Evolutionary conservation across 192 early-diverging fungal species (phyloP).

Genomic region (Gorgonomyces haynaldii): DNA sequence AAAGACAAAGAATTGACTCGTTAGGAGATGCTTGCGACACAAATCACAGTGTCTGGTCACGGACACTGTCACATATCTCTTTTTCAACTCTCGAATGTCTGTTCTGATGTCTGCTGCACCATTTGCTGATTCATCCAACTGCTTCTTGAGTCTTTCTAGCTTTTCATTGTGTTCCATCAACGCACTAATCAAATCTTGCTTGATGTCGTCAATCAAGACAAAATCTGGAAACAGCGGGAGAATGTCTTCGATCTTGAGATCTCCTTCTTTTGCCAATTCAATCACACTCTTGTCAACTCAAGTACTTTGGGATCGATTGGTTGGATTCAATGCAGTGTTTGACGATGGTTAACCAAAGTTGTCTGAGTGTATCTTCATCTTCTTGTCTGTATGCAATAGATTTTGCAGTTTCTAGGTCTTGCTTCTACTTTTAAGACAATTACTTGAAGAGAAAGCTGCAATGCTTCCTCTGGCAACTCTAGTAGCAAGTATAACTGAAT

Average conservation of each 20-base stretch:
- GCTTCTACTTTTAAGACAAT: constrained; percentile 31
- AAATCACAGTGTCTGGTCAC: constrained; percentile 65
- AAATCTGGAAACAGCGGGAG: constrained; percentile 96
- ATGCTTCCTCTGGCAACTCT: constrained; percentile 84
- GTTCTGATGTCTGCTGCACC: constrained; percentile 84
- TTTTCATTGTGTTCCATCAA: constrained; percentile 87
- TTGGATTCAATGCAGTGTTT: constrained; percentile 77
- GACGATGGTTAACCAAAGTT: constrained; percentile 90
- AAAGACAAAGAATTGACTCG: constrained; percentile 86
- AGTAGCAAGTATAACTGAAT: constrained; percentile 82
- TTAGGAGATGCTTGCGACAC: constrained; percentile 67
- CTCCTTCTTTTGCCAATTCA: constrained; percentile 64
- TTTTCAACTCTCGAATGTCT: constrained; percentile 78
- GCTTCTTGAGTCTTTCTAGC: constrained; percentile 73
- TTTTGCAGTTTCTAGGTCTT: constrained; percentile 79
- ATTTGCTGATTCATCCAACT: constrained; percentile 93
- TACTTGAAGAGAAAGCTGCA: constrained; percentile 76
- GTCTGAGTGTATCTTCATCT: constrained; percentile 65
- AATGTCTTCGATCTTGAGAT: constrained; percentile 90
- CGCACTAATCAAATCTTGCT: constrained; percentile 84
- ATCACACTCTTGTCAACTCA: constrained; percentile 51
- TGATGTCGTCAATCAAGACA: constrained; percentile 94
- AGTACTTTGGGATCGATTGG: constrained; percentile 68
- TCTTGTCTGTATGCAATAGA: constrained; percentile 90
- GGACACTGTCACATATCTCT: constrained; percentile 56